Evolutionary conservation across 176 grass and related monocot species (phyloP).

Genomic region (Zea mays): Zm-B73-REFERENCE-NAM-5.0 NC_050099.1:171076001-171076500

Average conservation of each 20-base stretch:
- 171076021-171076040: slow-evolving; percentile 41
- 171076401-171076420: slow-evolving; percentile 97
- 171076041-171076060: neutral
- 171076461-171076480: slow-evolving; percentile 97
- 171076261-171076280: slow-evolving; percentile 94
- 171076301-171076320: slow-evolving; percentile 84
- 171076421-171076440: slow-evolving; percentile 88
- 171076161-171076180: neutral
- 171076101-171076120: slow-evolving; percentile 47
- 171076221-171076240: slow-evolving; percentile 64
- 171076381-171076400: slow-evolving; percentile 79
- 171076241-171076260: slow-evolving; percentile 97
- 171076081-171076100: slow-evolving; percentile 13
- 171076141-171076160: neutral
- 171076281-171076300: slow-evolving; percentile 94
- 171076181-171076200: neutral
- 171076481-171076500: slow-evolving; percentile 75
- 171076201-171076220: slow-evolving; percentile 1
- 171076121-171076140: neutral
- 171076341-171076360: slow-evolving; percentile 98
- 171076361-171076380: slow-evolving; percentile 99
- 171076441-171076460: slow-evolving; percentile 97
- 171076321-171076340: slow-evolving; percentile 81
- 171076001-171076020: slow-evolving; percentile 31
- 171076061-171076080: slow-evolving; percentile 72